Conservation (phyloP, 305 asterid genomes). For the Fraxinus baroniana region DNA sequence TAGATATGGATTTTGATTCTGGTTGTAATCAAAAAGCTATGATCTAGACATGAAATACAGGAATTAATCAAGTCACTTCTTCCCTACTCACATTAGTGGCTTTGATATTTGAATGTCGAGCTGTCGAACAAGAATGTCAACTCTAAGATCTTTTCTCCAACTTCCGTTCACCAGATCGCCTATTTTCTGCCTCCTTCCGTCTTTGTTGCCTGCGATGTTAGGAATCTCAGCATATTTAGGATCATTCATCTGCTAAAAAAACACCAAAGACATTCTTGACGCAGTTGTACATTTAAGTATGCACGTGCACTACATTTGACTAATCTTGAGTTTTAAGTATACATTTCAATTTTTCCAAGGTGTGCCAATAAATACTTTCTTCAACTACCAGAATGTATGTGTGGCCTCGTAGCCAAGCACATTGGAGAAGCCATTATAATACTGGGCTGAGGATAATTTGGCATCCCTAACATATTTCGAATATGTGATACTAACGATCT, state of each 20-base stretch:
- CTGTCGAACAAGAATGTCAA: slow-evolving; percentile 13
- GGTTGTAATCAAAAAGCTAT: neutral
- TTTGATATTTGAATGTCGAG: neutral
- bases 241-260: neutral
- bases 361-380: neutral
- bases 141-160: slow-evolving; percentile 65
- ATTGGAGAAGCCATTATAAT: neutral
- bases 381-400: neutral
- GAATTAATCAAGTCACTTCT: neutral
- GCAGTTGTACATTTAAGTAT: neutral
- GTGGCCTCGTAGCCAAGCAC: neutral
- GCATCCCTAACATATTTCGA: neutral
- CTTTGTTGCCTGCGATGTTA: slow-evolving; percentile 70
- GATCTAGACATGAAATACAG: neutral
- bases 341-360: neutral
- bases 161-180: slow-evolving; percentile 67
- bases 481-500: neutral
- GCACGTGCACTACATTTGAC: neutral
- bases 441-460: neutral
- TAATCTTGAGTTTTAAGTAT: neutral
- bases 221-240: neutral
- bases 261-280: slow-evolving; percentile 3
- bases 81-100: slow-evolving; percentile 12
- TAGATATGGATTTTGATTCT: neutral
- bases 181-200: slow-evolving; percentile 83